A percentile compares a stretch with the other conserved stretches of the same genome.
Evolutionary conservation across 345 rosid species (phyloP).

Genomic region (Ailanthus altissimus): DNA sequence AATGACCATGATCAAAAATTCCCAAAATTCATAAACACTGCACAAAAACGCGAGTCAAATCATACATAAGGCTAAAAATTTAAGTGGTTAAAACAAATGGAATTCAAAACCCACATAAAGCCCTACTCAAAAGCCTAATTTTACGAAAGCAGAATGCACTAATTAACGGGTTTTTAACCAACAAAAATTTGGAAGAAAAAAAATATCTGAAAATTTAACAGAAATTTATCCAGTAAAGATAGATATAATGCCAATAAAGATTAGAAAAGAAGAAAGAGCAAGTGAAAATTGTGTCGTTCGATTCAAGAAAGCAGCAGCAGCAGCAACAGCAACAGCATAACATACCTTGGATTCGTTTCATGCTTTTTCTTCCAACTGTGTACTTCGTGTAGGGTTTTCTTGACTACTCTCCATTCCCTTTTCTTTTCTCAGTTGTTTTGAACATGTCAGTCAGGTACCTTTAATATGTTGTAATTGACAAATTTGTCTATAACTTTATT

Average conservation of each 20-base stretch:
- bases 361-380: too few species aligned
- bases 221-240: background rate
- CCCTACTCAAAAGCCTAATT: background rate
- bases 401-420: too few species aligned
- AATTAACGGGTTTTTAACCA: background rate
- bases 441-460: too few species aligned
- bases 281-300: too few species aligned
- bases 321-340: too few species aligned
- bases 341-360: too few species aligned
- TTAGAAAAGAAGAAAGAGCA: background rate
- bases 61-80: background rate
- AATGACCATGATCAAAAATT: background rate
- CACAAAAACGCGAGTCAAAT: background rate
- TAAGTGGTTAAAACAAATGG: background rate
- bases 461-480: too few species aligned
- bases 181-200: background rate
- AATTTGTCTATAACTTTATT: too few species aligned
- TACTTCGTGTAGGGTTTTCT: too few species aligned
- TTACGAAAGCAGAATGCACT: background rate
- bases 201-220: background rate
- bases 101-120: background rate
- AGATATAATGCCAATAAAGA: too few species aligned
- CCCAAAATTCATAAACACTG: background rate
- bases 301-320: background rate
- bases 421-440: too few species aligned